These are phyloP conservation scores for Penicillium sp. DNA, from an alignment of 2,329 filamentous ascomycete genomes.

Conservation along the genomic window DNA sequence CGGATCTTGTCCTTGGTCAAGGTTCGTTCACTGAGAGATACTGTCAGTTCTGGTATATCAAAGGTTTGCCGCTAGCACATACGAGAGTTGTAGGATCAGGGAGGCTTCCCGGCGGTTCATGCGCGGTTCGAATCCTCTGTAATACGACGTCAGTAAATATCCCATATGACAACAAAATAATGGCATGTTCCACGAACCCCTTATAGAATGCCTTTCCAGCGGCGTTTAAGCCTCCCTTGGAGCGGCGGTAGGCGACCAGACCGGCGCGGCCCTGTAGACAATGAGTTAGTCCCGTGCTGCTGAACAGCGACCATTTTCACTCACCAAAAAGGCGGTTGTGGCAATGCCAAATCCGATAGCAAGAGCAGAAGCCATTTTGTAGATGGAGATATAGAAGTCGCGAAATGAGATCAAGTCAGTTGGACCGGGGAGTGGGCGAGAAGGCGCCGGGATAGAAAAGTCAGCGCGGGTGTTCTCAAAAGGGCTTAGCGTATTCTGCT, in stretches of 20 bases:
- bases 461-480: constrained; percentile 31
- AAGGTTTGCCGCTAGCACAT: constrained; percentile 33
- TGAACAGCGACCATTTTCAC: constrained; percentile 25
- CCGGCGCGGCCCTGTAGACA: constrained; percentile 77
- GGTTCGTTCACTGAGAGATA: constrained; percentile 68
- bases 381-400: constrained; percentile 1
- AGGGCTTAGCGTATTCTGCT: constrained; percentile 33
- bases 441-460: constrained; percentile 34
- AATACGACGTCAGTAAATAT: constrained; percentile 4
- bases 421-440: constrained; percentile 3
- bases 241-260: constrained; percentile 81
- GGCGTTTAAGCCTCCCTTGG: constrained; percentile 64
- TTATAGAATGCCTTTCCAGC: constrained; percentile 95
- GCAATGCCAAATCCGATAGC: constrained; percentile 46
- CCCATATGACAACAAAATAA: neutral
- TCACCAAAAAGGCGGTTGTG: constrained; percentile 73
- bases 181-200: constrained; percentile 48
- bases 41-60: neutral
- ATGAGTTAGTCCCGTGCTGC: constrained; percentile 9
- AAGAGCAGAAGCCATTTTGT: constrained; percentile 43
- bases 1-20: constrained; percentile 90
- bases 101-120: constrained; percentile 93
- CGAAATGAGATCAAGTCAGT: constrained; percentile 7
- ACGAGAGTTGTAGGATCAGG: constrained; percentile 88
- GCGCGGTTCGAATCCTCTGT: constrained; percentile 79